A percentile compares a stretch with the other conserved stretches of the same genome.
phyloP scores from a whole-genome alignment of 2,329 filamentous ascomycete genomes.

The Paramyrothecium roridum region DNA sequence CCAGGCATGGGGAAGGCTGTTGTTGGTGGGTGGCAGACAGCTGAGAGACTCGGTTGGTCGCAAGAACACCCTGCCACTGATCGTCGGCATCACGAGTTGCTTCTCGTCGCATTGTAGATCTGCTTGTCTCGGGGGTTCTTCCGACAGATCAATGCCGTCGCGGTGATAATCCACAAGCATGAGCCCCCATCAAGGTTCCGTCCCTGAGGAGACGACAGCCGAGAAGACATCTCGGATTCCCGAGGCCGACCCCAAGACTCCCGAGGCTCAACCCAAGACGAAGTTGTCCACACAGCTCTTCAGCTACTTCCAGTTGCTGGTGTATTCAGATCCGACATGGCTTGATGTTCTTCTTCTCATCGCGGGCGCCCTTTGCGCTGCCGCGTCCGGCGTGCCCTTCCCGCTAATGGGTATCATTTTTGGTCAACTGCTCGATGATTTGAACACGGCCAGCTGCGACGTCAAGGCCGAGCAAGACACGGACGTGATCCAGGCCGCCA shows the following conservation, averaged over 20 bases:
- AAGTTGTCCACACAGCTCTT: constrained; percentile 3
- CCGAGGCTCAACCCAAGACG: background rate
- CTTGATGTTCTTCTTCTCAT: constrained; percentile 39
- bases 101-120: no score
- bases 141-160: background rate
- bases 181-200: background rate
- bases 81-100: no score
- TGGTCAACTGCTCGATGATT: constrained; percentile 58
- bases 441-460: constrained; percentile 55
- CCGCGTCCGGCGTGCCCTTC: constrained; percentile 59
- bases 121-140: background rate
- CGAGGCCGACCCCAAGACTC: background rate
- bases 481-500: constrained; percentile 32
- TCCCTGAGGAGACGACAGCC: background rate
- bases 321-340: constrained; percentile 41
- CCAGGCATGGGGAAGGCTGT: no score
- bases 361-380: constrained; percentile 41
- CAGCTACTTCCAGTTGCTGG: constrained; percentile 27
- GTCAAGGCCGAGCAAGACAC: constrained; percentile 19
- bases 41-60: no score
- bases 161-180: background rate
- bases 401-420: constrained; percentile 64
- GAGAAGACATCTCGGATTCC: background rate
- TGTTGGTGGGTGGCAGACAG: no score
- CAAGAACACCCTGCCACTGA: no score